phyloP scores from a whole-genome alignment of 306 rosid genomes.

The Myrica gale region DNA sequence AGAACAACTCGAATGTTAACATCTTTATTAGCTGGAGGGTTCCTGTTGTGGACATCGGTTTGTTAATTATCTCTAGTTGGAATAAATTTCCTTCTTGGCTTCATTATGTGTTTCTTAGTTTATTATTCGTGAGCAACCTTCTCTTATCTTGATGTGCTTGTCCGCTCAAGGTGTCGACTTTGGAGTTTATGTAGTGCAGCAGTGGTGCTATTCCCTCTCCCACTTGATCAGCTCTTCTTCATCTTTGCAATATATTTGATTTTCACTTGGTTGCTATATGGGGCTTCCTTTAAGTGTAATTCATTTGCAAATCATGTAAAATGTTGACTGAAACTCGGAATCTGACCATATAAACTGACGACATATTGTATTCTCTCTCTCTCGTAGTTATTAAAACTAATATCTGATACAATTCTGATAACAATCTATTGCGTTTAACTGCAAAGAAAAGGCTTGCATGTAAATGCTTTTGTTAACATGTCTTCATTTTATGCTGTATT shows the following conservation, averaged over 20 bases:
- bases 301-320: neutral
- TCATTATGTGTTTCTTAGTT: neutral
- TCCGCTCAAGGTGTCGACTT: neutral
- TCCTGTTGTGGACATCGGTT: neutral
- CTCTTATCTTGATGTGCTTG: neutral
- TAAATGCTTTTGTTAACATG: conserved; percentile 4
- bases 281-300: neutral
- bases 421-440: neutral
- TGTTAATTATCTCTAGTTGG: neutral
- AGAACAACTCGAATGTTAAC: neutral
- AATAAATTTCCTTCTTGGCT: neutral
- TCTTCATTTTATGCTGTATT: conserved; percentile 7
- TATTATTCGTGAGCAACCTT: neutral
- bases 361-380: neutral
- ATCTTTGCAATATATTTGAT: neutral
- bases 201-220: neutral
- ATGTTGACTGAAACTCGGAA: neutral
- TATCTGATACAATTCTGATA: neutral
- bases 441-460: neutral
- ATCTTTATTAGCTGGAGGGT: neutral
- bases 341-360: neutral
- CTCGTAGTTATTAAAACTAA: neutral
- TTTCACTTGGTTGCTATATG: conserved; percentile 1
- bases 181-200: neutral
- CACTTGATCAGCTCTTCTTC: neutral